Evolutionary conservation across 352 stramenopile genomes (phyloP).

Genomic region (Phytopythium delawarense): DNA sequence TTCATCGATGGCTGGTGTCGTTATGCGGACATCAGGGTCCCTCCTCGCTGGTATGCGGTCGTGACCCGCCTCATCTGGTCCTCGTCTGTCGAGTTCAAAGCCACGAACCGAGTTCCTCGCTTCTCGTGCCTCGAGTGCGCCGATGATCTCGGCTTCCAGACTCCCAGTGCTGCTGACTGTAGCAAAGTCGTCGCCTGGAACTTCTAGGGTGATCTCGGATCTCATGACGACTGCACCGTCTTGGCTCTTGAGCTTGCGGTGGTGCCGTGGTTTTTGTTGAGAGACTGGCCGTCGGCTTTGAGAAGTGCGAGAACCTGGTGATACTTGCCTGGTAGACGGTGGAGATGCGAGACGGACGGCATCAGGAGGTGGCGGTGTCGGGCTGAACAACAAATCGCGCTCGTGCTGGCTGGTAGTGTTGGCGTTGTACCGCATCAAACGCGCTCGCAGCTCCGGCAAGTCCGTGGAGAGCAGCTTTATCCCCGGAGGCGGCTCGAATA

Average conservation of each 20-base stretch:
- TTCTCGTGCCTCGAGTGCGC: conserved; percentile 14
- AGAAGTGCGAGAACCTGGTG: neutral
- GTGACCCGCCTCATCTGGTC: neutral
- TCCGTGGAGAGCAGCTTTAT: conserved; percentile 38
- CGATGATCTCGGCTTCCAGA: conserved; percentile 27
- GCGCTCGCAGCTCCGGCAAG: conserved; percentile 27
- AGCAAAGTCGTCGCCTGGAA: conserved; percentile 3
- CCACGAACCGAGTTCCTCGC: neutral
- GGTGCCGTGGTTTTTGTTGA: neutral
- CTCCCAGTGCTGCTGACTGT: conserved; percentile 20
- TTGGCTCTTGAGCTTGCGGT: conserved; percentile 1
- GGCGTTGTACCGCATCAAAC: neutral
- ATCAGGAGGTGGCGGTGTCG: neutral
- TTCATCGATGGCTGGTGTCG: neutral
- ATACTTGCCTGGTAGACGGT: neutral
- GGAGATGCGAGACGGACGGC: neutral
- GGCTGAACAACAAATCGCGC: neutral
- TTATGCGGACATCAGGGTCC: neutral
- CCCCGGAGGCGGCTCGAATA: conserved; percentile 6
- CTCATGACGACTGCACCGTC: too few relatives aligned
- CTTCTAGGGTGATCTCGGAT: neutral
- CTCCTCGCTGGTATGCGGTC: neutral
- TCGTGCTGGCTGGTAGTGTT: neutral
- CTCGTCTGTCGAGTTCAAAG: neutral
- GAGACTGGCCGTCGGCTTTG: neutral